Percentiles rank a stretch among this genome's conserved stretches.
phyloP scores from a whole-genome alignment of 1,284 basidiomycete genomes.

The Ustilago xerochloae region DNA sequence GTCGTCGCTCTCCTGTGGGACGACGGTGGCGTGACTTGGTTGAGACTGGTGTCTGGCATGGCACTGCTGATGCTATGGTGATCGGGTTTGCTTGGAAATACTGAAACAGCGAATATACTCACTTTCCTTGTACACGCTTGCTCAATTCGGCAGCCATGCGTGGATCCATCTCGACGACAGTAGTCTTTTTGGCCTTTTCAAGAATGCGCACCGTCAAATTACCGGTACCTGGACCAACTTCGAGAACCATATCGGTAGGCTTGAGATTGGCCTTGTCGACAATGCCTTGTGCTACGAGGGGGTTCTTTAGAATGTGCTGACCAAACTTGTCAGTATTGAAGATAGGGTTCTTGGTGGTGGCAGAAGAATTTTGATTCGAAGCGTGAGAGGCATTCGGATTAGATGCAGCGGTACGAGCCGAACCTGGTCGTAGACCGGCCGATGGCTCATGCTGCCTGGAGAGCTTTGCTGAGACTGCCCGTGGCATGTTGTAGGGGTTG shows the following conservation, averaged over 20 bases:
- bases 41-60: not conserved
- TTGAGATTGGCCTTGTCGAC: slow-evolving; percentile 84
- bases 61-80: not conserved
- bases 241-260: slow-evolving; percentile 93
- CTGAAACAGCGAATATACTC: slow-evolving; percentile 70
- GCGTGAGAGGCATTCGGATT: slow-evolving; percentile 48
- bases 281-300: slow-evolving; percentile 80
- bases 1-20: too few species aligned
- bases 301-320: slow-evolving; percentile 97
- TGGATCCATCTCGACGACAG: slow-evolving; percentile 97
- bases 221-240: slow-evolving; percentile 98
- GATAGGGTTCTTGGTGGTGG: slow-evolving; percentile 67
- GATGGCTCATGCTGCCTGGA: slow-evolving; percentile 80
- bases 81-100: not conserved
- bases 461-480: slow-evolving; percentile 86
- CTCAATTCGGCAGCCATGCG: slow-evolving; percentile 97
- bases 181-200: slow-evolving; percentile 90
- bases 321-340: slow-evolving; percentile 89
- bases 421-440: slow-evolving; percentile 72
- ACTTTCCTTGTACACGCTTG: slow-evolving; percentile 98
- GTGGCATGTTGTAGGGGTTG: slow-evolving; percentile 77
- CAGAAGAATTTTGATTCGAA: slow-evolving; percentile 56
- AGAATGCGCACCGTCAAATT: slow-evolving; percentile 95
- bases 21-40: not conserved
- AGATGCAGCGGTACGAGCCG: slow-evolving; percentile 69